Conservation (phyloP, 805 yeast genomes). For the Blastobotrys chiropterorum region DNA sequence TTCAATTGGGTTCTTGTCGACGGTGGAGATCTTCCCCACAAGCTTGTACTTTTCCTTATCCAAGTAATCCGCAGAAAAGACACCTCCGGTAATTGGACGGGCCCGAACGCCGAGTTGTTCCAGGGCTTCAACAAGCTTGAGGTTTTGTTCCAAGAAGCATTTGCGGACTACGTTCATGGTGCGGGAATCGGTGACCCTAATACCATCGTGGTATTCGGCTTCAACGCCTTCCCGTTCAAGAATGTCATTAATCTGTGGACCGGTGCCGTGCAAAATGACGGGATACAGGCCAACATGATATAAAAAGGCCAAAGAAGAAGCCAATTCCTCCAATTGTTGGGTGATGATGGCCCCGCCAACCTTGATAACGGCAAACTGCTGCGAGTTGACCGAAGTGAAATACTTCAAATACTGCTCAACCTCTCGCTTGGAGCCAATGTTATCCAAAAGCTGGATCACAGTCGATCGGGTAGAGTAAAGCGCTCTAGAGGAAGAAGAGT, state of each 20-base stretch:
- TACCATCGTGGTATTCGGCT: constrained; percentile 94
- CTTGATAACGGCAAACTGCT: constrained; percentile 96
- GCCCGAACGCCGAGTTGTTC: constrained; percentile 97
- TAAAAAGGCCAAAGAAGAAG: constrained; percentile 89
- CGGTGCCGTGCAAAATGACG: constrained; percentile 95
- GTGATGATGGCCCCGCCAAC: constrained; percentile 99
- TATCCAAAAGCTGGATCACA: constrained; percentile 88
- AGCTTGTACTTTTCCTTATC: constrained; percentile 86
- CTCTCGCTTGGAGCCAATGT: constrained; percentile 95
- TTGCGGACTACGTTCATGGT: constrained; percentile 96
- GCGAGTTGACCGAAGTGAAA: constrained; percentile 80
- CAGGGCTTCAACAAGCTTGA: constrained; percentile 89
- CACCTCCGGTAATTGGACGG: constrained; percentile 97
- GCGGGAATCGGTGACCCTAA: constrained; percentile 86
- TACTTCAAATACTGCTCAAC: constrained; percentile 96
- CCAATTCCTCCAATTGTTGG: constrained; percentile 85
- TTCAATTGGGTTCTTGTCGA: constrained; percentile 84
- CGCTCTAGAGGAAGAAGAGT: constrained; percentile 1
- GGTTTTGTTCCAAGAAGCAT: constrained; percentile 92
- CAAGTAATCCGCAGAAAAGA: constrained; percentile 85
- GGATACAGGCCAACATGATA: constrained; percentile 98
- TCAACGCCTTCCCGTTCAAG: constrained; percentile 91
- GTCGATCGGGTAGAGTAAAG: constrained; percentile 70
- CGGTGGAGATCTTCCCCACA: constrained; percentile 84
- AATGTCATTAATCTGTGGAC: constrained; percentile 95